A percentile compares a stretch with the other conserved stretches of the same genome.
phyloP scores from a whole-genome alignment of 371 early-diverging fungal genomes.

The Conidiobolus incongruus region DNA sequence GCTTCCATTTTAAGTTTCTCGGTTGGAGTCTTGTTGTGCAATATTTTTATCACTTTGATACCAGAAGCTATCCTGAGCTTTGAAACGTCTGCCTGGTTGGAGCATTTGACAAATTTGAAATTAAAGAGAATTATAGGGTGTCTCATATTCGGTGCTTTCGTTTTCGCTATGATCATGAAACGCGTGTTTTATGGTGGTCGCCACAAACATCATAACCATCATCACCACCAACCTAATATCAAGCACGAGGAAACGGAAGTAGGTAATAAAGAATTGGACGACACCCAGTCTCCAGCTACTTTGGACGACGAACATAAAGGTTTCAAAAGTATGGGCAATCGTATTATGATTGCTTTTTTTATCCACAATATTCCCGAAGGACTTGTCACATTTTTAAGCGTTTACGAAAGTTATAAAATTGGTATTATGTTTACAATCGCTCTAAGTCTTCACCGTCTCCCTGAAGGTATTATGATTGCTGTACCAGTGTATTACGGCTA shows the following conservation, averaged over 20 bases:
- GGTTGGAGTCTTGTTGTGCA: slow-evolving; percentile 6
- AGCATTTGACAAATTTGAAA: background rate
- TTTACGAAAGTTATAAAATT: slow-evolving; percentile 1
- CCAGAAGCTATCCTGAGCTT: slow-evolving; percentile 5
- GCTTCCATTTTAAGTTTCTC: slow-evolving; percentile 6
- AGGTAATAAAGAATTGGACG: background rate
- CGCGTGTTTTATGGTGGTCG: background rate
- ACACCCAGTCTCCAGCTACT: background rate
- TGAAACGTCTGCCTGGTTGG: background rate
- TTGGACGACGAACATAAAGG: background rate
- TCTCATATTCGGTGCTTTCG: background rate
- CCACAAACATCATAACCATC: background rate
- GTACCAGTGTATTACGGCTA: slow-evolving; percentile 7
- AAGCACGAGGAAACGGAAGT: background rate
- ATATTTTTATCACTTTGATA: slow-evolving; percentile 6
- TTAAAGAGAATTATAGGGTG: too few species aligned
- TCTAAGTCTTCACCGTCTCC: slow-evolving; percentile 8
- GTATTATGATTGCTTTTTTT: slow-evolving; percentile 5
- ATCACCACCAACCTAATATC: background rate
- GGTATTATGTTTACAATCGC: slow-evolving; percentile 8
- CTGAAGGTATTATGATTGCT: slow-evolving; percentile 9
- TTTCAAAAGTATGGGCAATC: slow-evolving; percentile 2
- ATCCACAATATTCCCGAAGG: slow-evolving; percentile 10
- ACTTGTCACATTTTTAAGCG: slow-evolving; percentile 5
- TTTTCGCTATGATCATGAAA: background rate